Conservation (phyloP, 139 green algal genomes). For the Mychonastes homosphaera region DNA sequence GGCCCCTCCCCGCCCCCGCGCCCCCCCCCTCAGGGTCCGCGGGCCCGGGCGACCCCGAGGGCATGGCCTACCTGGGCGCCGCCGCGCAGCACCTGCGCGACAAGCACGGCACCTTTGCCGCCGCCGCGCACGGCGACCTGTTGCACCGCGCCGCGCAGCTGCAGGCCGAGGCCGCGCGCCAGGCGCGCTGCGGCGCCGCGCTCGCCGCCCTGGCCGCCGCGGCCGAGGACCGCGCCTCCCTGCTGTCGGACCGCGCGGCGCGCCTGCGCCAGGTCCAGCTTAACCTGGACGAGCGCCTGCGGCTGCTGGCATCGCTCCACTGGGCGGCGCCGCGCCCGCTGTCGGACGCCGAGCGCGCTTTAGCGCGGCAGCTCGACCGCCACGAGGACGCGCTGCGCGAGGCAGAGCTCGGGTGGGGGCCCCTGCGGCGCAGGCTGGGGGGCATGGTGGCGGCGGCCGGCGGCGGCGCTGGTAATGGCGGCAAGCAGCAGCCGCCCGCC, state of each 20-base stretch:
- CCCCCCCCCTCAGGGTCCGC: too few relatives aligned
- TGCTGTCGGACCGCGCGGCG: neutral
- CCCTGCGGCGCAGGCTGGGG: too few relatives aligned
- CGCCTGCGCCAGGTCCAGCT: neutral
- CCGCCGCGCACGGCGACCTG: constrained; percentile 5
- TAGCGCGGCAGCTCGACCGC: constrained; percentile 17
- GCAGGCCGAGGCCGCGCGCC: constrained; percentile 6
- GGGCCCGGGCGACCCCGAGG: too few relatives aligned
- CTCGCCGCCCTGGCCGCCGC: neutral
- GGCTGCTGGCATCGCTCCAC: constrained; percentile 14
- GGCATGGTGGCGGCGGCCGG: too few relatives aligned
- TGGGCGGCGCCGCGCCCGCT: constrained; percentile 9
- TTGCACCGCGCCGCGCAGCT: constrained; percentile 6
- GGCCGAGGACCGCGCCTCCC: neutral
- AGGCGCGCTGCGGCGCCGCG: neutral
- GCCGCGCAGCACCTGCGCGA: constrained; percentile 2
- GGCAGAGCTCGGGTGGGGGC: too few relatives aligned
- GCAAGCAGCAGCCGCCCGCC: too few relatives aligned
- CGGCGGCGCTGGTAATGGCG: too few relatives aligned
- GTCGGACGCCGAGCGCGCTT: constrained; percentile 11
- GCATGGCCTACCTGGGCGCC: constrained; percentile 8
- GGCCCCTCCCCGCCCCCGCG: neutral
- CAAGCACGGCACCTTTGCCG: constrained; percentile 11
- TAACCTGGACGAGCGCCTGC: constrained; percentile 11
- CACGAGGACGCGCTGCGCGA: too few relatives aligned